Percentiles rank a stretch among this genome's conserved stretches.
These are phyloP conservation scores for Farysia itapuensis DNA, from an alignment of 1,284 basidiomycete genomes.

Conservation along the genomic window DNA sequence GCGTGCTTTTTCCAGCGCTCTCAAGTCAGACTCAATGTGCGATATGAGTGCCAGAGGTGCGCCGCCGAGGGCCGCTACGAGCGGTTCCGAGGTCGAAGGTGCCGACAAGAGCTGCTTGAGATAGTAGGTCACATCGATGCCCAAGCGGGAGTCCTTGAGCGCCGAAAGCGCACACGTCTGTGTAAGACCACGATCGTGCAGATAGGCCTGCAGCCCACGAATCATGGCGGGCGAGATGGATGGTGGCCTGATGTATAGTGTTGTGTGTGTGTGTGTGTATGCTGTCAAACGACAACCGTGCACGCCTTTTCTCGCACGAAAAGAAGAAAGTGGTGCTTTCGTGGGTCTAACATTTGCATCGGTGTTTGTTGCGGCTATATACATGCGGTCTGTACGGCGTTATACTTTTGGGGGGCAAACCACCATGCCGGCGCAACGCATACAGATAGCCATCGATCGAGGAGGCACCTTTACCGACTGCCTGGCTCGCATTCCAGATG, in stretches of 20 bases:
- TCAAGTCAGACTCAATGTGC: conserved; percentile 87
- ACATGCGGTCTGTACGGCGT: no score
- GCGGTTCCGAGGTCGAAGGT: conserved; percentile 76
- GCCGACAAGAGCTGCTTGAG: conserved; percentile 76
- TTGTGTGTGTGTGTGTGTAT: no score
- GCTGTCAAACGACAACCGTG: no score
- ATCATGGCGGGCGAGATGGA: conserved; percentile 22
- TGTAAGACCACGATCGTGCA: conserved; percentile 81
- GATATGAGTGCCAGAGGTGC: conserved; percentile 69
- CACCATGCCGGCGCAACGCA: conserved; percentile 11
- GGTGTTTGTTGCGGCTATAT: no score
- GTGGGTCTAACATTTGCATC: no score
- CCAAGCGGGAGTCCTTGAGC: conserved; percentile 87
- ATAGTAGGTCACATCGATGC: conserved; percentile 94
- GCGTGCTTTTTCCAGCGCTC: conserved; percentile 80
- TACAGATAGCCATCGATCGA: conserved; percentile 55
- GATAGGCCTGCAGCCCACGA: conserved; percentile 33
- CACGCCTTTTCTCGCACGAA: no score
- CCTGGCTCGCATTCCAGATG: conserved; percentile 38
- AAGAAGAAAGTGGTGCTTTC: no score
- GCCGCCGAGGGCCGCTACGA: conserved; percentile 90
- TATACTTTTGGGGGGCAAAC: neutral
- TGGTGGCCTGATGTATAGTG: no score
- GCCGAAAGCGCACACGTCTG: conserved; percentile 79
- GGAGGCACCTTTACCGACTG: conserved; percentile 60